phyloP scores from a whole-genome alignment of 345 rosid species.

The Moringa oleifera region DNA sequence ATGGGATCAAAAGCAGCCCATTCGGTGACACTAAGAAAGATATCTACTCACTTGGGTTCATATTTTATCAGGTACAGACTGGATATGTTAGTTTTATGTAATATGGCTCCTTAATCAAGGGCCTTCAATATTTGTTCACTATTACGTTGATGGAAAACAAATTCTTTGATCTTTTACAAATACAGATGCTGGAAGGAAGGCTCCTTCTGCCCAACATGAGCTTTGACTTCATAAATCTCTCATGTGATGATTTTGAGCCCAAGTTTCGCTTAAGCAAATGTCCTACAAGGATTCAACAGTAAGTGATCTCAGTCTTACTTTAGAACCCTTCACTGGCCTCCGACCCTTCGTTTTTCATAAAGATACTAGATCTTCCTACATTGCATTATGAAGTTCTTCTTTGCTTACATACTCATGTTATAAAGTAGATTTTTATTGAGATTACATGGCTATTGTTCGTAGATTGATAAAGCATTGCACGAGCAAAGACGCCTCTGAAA shows the following conservation, averaged over 20 bases:
- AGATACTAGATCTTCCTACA: too few species aligned
- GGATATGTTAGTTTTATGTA: too few species aligned
- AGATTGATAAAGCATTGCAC: too few species aligned
- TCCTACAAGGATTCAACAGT: constrained; percentile 37
- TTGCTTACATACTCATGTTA: too few species aligned
- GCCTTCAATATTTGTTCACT: background rate
- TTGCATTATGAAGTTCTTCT: too few species aligned
- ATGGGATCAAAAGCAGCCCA: constrained; percentile 14
- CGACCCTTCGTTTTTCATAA: too few species aligned
- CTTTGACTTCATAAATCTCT: too few species aligned
- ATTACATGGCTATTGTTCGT: background rate
- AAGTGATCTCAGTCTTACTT: too few species aligned
- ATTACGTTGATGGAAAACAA: too few species aligned
- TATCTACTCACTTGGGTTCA: constrained; percentile 31
- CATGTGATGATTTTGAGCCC: too few species aligned
- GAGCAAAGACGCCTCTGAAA: constrained; percentile 15
- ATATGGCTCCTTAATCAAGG: background rate
- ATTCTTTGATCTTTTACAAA: background rate
- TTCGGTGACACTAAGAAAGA: constrained; percentile 31
- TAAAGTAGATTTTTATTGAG: background rate
- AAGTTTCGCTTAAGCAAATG: constrained; percentile 37
- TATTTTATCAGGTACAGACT: too few species aligned
- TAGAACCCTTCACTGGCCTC: too few species aligned
- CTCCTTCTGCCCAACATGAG: constrained; percentile 4
- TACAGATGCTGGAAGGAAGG: constrained; percentile 55